Base-by-base conservation (phyloP, 1,284 basidiomycete genomes). In the Tetrapyrgos nigripes region DNA sequence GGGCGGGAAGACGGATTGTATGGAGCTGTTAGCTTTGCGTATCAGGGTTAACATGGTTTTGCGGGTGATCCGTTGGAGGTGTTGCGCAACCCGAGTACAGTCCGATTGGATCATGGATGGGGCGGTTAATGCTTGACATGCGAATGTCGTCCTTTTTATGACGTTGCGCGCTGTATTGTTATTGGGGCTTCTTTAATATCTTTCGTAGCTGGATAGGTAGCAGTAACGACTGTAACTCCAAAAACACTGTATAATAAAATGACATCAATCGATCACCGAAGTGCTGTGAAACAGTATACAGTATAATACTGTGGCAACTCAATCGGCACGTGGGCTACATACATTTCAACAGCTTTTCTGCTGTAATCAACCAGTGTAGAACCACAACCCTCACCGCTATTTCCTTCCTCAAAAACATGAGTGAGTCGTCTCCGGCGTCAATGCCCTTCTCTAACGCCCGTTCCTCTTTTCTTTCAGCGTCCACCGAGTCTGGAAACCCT, bases 1-100 rank as follows among this genome's bases (percentile, higher is more conserved):
- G 96, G 95, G 3, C 84, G 94, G 14, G 96, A 97, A 74, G 93
- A 93, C 64, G 96, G 96, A 4, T 75, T 97, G 61, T 97, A 97
- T 66, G 96, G 94, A n/a, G 93, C 92, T 8, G 92, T 94, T 23
- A 92, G 93, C 1, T 96, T 94, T 72, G 94, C 94, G 13, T 94
- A 94, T 72, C 92, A 93, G 65, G 92, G 93, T 33, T n/a, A n/a
- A n/a, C n/a, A n/a, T n/a, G n/a, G n/a, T n/a, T n/a, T n/a, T n/a
- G n/a, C n/a, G n/a, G 37, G 37, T 40, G 37, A 40, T 40, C 37
- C 37, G 23, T 43, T 50, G 37, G 37, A 9, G 17, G 4, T 40
- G 14, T 40, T 40, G n/a, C n/a, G n/a, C n/a, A n/a, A n/a, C n/a
- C n/a, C n/a, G n/a, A n/a, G n/a, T n/a, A n/a, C n/a, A n/a, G n/a